Percentiles rank a stretch among this genome's conserved stretches.
phyloP scores from a whole-genome alignment of 1,139 yeast species.

The Saccharomyces hybrid region DNA sequence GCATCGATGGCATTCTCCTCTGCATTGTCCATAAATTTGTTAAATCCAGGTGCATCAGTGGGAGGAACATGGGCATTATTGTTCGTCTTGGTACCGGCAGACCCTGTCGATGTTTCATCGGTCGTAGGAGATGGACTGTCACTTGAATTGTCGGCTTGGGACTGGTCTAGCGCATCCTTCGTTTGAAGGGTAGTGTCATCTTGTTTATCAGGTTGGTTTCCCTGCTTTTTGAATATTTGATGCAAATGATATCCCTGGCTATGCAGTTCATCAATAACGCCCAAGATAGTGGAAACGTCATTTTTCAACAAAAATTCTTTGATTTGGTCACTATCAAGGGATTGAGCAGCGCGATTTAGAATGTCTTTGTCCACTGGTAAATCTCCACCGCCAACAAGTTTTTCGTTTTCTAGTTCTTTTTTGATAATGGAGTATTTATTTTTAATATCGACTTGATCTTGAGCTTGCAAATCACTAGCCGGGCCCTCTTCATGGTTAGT shows the following conservation, averaged over 20 bases:
- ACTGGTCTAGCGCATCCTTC: not conserved
- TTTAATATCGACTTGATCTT: slow-evolving; percentile 2
- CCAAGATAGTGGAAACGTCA: slow-evolving; percentile 48
- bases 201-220: not conserved
- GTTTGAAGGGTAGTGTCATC: not conserved
- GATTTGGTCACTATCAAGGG: slow-evolving; percentile 47
- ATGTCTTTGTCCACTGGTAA: slow-evolving; percentile 14
- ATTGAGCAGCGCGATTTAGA: slow-evolving; percentile 22
- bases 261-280: slow-evolving; percentile 44
- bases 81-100: not conserved
- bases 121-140: not conserved
- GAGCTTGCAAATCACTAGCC: not conserved
- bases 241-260: slow-evolving; percentile 45
- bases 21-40: slow-evolving; percentile 12
- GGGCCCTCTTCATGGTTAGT: slow-evolving; percentile 16
- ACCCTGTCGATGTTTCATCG: not conserved
- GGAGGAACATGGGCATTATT: slow-evolving; percentile 4
- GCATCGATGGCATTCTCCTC: slow-evolving; percentile 36
- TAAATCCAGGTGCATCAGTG: slow-evolving; percentile 8
- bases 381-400: not conserved
- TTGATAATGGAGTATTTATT: slow-evolving; percentile 9
- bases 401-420: slow-evolving; percentile 9
- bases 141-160: not conserved
- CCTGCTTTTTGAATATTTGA: slow-evolving; percentile 41
- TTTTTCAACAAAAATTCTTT: slow-evolving; percentile 43